Conservation (phyloP, 1,284 basidiomycete genomes). For the Xerocomus nothofagi region DNA sequence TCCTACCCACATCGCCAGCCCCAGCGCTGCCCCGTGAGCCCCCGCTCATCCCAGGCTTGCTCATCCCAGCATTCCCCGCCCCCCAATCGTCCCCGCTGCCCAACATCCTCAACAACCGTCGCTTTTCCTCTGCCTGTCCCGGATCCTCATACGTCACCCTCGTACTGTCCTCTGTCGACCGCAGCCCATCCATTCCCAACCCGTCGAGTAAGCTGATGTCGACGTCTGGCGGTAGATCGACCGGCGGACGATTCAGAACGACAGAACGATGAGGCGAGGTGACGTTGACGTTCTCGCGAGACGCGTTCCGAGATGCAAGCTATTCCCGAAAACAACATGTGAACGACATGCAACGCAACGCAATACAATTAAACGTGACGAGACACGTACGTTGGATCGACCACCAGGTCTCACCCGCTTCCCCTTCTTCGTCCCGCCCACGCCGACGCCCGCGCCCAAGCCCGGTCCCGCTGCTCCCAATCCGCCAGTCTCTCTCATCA, state of each 20-base stretch:
- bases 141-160: conserved; percentile 70
- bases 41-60: neutral
- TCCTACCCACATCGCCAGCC: neutral
- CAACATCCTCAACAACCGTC: conserved; percentile 42
- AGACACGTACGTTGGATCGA: conserved; percentile 43
- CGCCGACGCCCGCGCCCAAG: conserved; percentile 4
- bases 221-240: conserved; percentile 22
- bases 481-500: conserved; percentile 1
- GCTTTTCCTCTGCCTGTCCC: conserved; percentile 55
- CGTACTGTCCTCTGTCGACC: conserved; percentile 43
- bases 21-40: too few species aligned
- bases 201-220: conserved; percentile 35
- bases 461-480: too few species aligned
- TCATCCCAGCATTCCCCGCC: neutral
- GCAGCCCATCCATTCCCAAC: conserved; percentile 7
- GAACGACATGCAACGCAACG: too few species aligned
- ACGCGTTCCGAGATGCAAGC: conserved; percentile 40
- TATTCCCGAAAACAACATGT: conserved; percentile 17
- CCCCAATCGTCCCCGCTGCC: conserved; percentile 29
- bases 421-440: conserved; percentile 28
- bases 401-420: conserved; percentile 45
- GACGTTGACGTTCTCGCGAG: conserved; percentile 30
- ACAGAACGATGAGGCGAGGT: conserved; percentile 17
- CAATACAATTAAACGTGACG: neutral
- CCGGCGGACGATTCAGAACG: conserved; percentile 1